Evolutionary conservation across 2,329 filamentous ascomycete species (phyloP).

Genomic region (Pestalotiopsis sp.): DNA sequence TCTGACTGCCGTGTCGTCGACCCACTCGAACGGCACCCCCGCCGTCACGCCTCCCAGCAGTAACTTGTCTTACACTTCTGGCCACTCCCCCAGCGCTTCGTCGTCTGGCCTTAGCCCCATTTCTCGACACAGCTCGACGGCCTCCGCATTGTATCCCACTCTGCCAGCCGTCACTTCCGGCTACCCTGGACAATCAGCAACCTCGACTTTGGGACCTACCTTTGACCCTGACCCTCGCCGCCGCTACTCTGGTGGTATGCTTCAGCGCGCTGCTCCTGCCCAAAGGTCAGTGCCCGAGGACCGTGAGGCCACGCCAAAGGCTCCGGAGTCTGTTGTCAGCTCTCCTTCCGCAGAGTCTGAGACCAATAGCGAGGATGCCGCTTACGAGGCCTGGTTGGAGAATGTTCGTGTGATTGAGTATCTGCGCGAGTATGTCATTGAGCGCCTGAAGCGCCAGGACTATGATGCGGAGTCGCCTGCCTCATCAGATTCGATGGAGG

Average conservation of each 20-base stretch:
- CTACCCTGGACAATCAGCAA: conserved; percentile 68
- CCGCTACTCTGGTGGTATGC: conserved; percentile 68
- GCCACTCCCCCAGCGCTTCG: conserved; percentile 75
- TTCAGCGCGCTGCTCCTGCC: conserved; percentile 58
- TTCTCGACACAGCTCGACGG: conserved; percentile 61
- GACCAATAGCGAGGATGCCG: conserved; percentile 54
- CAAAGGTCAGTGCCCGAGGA: conserved; percentile 40
- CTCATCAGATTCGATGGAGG: conserved; percentile 36
- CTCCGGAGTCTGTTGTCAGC: conserved; percentile 45
- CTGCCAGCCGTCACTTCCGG: conserved; percentile 72
- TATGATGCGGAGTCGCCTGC: conserved; percentile 43
- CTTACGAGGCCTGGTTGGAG: conserved; percentile 67
- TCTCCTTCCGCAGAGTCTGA: conserved; percentile 62
- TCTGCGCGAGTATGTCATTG: conserved; percentile 59
- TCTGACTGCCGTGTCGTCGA: conserved; percentile 58
- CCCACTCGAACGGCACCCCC: conserved; percentile 65
- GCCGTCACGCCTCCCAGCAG: conserved; percentile 78
- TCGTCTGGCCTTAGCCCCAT: conserved; percentile 70
- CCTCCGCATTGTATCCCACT: conserved; percentile 73
- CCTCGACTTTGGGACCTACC: conserved; percentile 71
- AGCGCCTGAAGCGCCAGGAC: conserved; percentile 59
- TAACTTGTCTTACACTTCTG: conserved; percentile 75
- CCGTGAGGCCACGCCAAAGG: conserved; percentile 45
- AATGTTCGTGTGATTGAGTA: conserved; percentile 68
- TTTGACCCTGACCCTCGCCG: conserved; percentile 67